Percentiles rank a stretch among this genome's conserved stretches.
Conservation (phyloP, 169 alveolate genomes). For the Eimeria praecox region DNA sequence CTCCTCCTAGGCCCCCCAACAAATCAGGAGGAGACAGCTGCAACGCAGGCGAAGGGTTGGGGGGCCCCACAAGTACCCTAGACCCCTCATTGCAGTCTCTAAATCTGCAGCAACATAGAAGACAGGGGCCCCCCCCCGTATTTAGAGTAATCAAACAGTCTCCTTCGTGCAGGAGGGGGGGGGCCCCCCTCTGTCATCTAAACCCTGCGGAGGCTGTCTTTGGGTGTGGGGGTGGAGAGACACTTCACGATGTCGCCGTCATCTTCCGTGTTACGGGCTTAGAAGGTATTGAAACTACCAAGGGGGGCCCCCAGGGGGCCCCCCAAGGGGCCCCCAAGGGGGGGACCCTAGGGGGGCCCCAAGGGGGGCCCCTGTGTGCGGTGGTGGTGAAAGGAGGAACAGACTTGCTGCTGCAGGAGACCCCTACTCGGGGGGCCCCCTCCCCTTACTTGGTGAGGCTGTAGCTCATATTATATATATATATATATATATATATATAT, state of each 20-base stretch:
- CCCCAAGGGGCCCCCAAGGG: no score
- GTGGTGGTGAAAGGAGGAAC: slow-evolving; percentile 14
- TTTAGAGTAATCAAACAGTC: no score
- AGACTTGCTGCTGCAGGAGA: slow-evolving; percentile 49
- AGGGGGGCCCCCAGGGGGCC: no score
- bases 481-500: no score
- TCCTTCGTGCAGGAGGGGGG: neutral
- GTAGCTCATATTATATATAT: no score
- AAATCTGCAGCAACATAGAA: no score
- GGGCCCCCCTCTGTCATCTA: slow-evolving; percentile 40
- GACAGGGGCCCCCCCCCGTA: no score
- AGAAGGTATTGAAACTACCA: neutral
- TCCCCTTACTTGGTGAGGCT: neutral
- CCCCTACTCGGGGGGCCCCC: slow-evolving; percentile 26
- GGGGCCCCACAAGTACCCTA: no score
- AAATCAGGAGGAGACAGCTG: neutral
- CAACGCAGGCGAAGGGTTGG: neutral
- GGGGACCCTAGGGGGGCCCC: slow-evolving; percentile 24
- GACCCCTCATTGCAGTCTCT: no score
- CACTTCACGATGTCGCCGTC: slow-evolving; percentile 18
- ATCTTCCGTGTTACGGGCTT: neutral
- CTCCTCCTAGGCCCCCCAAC: neutral
- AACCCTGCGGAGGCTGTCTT: slow-evolving; percentile 1
- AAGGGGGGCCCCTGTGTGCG: neutral
- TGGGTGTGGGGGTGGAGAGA: slow-evolving; percentile 29